Evolutionary conservation across 2,329 filamentous ascomycete species (phyloP).

Genomic region (Xylariaceae sp.): DNA sequence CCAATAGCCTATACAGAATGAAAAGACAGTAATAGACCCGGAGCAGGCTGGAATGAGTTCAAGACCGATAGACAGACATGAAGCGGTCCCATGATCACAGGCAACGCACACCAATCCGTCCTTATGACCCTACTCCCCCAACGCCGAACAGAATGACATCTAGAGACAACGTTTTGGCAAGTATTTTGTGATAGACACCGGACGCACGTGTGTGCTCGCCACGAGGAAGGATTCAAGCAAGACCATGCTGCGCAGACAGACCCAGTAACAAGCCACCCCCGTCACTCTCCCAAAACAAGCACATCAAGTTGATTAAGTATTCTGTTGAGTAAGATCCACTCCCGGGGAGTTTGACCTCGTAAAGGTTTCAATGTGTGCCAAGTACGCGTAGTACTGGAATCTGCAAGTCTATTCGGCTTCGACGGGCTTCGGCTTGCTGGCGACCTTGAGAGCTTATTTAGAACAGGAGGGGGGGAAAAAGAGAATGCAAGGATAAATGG

Average conservation of each 20-base stretch:
- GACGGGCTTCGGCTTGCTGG: constrained; percentile 28
- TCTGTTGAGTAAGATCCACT: neutral
- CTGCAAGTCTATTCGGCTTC: constrained; percentile 21
- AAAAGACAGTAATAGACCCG: neutral
- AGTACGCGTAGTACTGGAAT: neutral
- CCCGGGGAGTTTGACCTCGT: neutral
- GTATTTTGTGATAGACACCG: neutral
- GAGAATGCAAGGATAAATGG: neutral
- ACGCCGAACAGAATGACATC: constrained; percentile 19
- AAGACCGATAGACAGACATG: constrained; percentile 4
- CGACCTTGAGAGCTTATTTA: constrained; percentile 16
- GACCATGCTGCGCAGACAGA: constrained; percentile 1
- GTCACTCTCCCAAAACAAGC: neutral
- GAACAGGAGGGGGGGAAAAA: neutral
- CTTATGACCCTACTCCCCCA: constrained; percentile 14
- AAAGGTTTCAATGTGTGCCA: neutral
- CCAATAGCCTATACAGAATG: neutral
- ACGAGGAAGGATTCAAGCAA: neutral
- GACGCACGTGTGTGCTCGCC: neutral
- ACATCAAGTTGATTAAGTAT: neutral
- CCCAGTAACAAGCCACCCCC: constrained; percentile 4
- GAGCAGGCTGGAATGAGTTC: constrained; percentile 1
- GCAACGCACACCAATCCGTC: constrained; percentile 8
- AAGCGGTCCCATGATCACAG: constrained; percentile 14
- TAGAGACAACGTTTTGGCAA: constrained; percentile 1